Base-by-base conservation (phyloP, 805 yeast species). In the Wickerhamomyces rabaulensis region DNA sequence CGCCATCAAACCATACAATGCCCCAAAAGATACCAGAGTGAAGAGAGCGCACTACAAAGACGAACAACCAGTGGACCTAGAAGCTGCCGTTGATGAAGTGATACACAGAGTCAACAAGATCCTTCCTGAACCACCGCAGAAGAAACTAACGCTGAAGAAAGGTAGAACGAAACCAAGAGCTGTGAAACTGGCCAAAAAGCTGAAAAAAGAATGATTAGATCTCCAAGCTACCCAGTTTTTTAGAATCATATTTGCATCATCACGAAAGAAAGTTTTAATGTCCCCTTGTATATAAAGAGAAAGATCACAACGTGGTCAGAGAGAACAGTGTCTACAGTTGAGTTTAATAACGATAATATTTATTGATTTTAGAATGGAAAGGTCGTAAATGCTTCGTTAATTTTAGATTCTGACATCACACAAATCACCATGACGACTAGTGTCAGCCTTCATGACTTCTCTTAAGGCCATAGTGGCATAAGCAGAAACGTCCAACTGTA, bases 391-490 rank as follows among this genome's bases (percentile, higher is more conserved):
- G 4, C 31, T 4, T 27, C n/a, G n/a, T 27, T 27, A 27, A 27
- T 27, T n/a, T 31, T 36, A 36, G n/a, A 36, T 20, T 48, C 58
- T 66, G 9, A 72, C 75, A 51, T 69, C 69, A 50, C 75, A 71
- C 66, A 69, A 65, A 39, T 73, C 77, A 50, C 76, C 75, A 51
- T 74, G 70, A 56, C 77, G 73, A 23, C 82, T 73, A 3, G 91
- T 84, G 53, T 84, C 92, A 27, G 79, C 76, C 62, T 82, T 85
- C 87, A 91, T 81, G 43, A 88, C 78, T 64, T 94, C 98, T 61
- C 99, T 78, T 43, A 94, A 67, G 1, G 96, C 96, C 99, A 94
- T 95, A 0, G 99, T 94, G 2, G 99, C 99, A 64, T 94, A 94
- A 7, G 95, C 83, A 31, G 97, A 85, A 3, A 87, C 82, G 5